Percentiles rank a stretch among this genome's conserved stretches.
Evolutionary conservation across 176 grass and related monocot genomes (phyloP).

Genomic region (Olyra latifolia): DNA sequence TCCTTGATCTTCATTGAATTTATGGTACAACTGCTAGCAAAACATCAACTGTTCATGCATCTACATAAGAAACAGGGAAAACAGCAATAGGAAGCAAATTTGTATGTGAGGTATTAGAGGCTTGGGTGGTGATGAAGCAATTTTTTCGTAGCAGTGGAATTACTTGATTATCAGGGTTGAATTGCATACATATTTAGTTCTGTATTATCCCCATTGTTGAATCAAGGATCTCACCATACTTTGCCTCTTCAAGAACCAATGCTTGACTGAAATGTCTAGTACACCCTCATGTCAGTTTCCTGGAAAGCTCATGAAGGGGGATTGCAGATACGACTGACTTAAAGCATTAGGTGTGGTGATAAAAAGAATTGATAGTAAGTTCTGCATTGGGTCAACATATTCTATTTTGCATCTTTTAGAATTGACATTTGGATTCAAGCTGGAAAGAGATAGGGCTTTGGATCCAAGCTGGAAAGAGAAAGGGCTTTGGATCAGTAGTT

Average conservation of each 20-base stretch:
- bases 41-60: too few relatives aligned
- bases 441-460: neutral
- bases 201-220: neutral
- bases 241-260: neutral
- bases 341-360: neutral
- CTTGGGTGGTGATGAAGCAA: neutral
- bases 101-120: neutral
- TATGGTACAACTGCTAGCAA: too few relatives aligned
- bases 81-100: neutral
- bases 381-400: neutral
- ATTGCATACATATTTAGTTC: neutral
- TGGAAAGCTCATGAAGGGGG: neutral
- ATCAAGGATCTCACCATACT: neutral
- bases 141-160: neutral
- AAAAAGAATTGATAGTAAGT: neutral
- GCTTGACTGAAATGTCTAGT: neutral
- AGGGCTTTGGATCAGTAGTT: neutral
- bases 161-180: neutral
- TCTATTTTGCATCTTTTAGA: neutral
- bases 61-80: neutral
- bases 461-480: neutral
- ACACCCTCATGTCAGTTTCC: neutral
- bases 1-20: constrained; percentile 13
- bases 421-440: neutral
- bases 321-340: neutral